Evolutionary conservation across 495 filamentous ascomycete genomes (phyloP).

Genomic region (Aspergillus bertholletiae): DNA sequence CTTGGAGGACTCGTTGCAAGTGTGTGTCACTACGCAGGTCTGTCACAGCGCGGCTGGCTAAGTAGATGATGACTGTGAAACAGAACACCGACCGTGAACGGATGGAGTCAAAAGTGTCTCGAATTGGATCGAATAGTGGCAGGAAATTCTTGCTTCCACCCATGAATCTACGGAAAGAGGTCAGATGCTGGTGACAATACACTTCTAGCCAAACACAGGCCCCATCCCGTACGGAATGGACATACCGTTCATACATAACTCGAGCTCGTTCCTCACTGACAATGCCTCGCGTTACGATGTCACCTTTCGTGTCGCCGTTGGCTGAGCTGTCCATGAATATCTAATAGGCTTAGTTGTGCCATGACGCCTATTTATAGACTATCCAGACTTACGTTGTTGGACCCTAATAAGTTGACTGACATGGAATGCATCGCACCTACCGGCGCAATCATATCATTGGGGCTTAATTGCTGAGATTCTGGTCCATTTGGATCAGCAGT

Average conservation of each 20-base stretch:
- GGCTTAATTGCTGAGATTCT: slow-evolving; percentile 38
- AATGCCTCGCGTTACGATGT: slow-evolving; percentile 38
- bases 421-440: slow-evolving; percentile 39
- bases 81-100: slow-evolving; percentile 41
- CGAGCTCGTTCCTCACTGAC: slow-evolving; percentile 38
- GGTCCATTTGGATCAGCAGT: slow-evolving; percentile 26
- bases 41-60: slow-evolving; percentile 36
- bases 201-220: background rate
- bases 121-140: slow-evolving; percentile 39
- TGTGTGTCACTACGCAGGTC: slow-evolving; percentile 37
- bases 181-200: slow-evolving; percentile 1
- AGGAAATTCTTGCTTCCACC: slow-evolving; percentile 39
- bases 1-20: slow-evolving; percentile 41
- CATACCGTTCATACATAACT: slow-evolving; percentile 40
- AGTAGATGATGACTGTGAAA: slow-evolving; percentile 42
- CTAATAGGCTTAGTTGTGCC: slow-evolving; percentile 8
- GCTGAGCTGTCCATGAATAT: slow-evolving; percentile 37
- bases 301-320: slow-evolving; percentile 30
- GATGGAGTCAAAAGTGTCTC: slow-evolving; percentile 43
- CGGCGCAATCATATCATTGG: slow-evolving; percentile 43
- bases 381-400: slow-evolving; percentile 25
- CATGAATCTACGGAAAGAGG: slow-evolving; percentile 24
- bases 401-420: slow-evolving; percentile 40
- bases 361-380: background rate
- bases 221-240: background rate